Evolutionary conservation across 108 stramenopile species (phyloP), one percentile per base, ranked within the genome.

Genomic region (Seminavis robusta): DNA sequence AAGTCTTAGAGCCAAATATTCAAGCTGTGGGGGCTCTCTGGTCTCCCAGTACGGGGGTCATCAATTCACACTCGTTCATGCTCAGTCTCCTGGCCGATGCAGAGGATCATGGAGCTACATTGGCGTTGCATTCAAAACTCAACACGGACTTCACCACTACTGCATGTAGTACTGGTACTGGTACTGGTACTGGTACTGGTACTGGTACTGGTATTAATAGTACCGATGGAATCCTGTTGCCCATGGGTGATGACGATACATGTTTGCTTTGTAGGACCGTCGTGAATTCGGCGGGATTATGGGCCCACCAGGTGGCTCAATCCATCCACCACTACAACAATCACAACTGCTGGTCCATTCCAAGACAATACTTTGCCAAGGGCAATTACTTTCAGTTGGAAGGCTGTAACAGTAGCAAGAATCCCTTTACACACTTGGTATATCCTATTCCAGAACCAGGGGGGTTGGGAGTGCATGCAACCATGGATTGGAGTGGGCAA

Each of bases 401-500:
- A 54, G 79, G 74, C 33, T 66, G 64, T 33, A 61, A 52, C 25
- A 44, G 64, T 6, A n/a, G n/a, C n/a, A n/a, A n/a, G n/a, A n/a
- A n/a, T n/a, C 88, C 88, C 31, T 93, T 93, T 76, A 48, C 41
- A 37, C 76, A 78, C 16, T 72, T 93, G 44, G 65, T 93, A 33
- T 93, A 93, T 66, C 92, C 92, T 15, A 60, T 89, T 0, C 92
- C 92, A 3, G 87, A 87, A 53, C 69, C 77, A 19, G 92, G 86
- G 44, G 86, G 91, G 9, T 58, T 93, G 23, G 92, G 92, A 23
- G 77, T 93, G 0, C 92, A 93, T 79, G 88, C 92, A 7, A 93
- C 88, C 16, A 62, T 93, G 19, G 92, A 93, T 61, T 61, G 75
- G 59, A 52, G 50, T 20, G 79, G 79, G 7, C 62, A 66, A 29